Conservation (phyloP, 345 rosid species). For the Citrus glauca region DNA sequence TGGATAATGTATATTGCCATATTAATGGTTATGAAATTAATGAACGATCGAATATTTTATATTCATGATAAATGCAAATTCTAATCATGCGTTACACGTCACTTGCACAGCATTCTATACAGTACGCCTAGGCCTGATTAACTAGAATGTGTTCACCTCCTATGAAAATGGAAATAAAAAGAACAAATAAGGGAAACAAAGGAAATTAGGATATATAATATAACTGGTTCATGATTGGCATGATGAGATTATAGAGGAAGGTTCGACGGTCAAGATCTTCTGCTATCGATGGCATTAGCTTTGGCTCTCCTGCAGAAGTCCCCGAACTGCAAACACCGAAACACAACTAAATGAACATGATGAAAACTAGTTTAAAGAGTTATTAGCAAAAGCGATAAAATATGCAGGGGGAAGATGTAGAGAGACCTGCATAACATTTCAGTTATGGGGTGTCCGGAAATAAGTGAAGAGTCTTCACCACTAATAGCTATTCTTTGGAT, state of each 20-base stretch:
- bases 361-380: not conserved
- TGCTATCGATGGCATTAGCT: constrained; percentile 57
- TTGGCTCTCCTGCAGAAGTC: constrained; percentile 69
- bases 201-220: not conserved
- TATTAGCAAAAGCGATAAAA: not conserved
- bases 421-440: constrained; percentile 67
- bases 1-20: too few species aligned
- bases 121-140: too few species aligned
- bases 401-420: too few species aligned
- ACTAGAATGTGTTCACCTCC: not conserved
- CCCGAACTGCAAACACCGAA: constrained; percentile 51
- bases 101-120: not conserved
- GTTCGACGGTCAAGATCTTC: constrained; percentile 68
- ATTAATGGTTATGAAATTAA: not conserved
- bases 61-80: not conserved
- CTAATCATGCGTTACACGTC: constrained; percentile 11
- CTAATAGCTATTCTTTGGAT: constrained; percentile 51
- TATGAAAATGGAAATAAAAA: not conserved
- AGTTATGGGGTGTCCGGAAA: constrained; percentile 49
- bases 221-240: constrained; percentile 65
- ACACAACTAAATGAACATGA: not conserved
- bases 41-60: not conserved
- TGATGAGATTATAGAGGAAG: constrained; percentile 62
- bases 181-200: not conserved
- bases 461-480: constrained; percentile 53